Evolutionary conservation across 176 grass and related monocot species (phyloP).

Genomic region (Musa beccarii): DNA sequence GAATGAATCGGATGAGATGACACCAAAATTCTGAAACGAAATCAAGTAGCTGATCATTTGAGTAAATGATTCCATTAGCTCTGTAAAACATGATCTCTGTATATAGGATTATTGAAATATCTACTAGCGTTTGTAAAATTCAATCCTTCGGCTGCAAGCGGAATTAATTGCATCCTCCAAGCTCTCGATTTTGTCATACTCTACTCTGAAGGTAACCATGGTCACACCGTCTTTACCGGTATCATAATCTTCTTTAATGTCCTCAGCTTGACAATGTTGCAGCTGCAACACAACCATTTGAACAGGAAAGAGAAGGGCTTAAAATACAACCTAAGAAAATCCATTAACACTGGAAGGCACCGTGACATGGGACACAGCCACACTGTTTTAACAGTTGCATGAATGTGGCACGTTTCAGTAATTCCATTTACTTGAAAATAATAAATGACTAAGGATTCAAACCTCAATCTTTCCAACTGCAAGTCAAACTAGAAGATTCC

Average conservation of each 20-base stretch:
- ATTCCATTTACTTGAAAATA: too few relatives aligned
- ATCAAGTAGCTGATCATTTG: not conserved
- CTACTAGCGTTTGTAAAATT: constrained; percentile 42
- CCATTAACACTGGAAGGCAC: not conserved
- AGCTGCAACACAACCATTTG: constrained; percentile 33
- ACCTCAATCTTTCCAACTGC: too few relatives aligned
- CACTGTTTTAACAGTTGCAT: too few relatives aligned
- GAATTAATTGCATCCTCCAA: constrained; percentile 76
- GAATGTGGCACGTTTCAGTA: too few relatives aligned
- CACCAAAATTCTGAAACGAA: not conserved
- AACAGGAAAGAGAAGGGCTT: not conserved
- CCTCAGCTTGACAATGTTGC: constrained; percentile 79
- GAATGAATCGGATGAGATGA: not conserved
- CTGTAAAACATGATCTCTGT: too few relatives aligned
- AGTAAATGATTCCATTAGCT: not conserved
- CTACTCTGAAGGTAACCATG: constrained; percentile 77
- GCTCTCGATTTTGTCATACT: constrained; percentile 66
- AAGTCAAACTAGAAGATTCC: too few relatives aligned
- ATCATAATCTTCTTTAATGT: constrained; percentile 94
- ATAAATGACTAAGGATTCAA: too few relatives aligned
- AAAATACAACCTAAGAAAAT: not conserved
- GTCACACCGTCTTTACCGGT: constrained; percentile 80
- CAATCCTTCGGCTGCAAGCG: constrained; percentile 74
- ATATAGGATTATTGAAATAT: too few relatives aligned
- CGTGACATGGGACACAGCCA: too few relatives aligned